phyloP scores from a whole-genome alignment of 2,329 filamentous ascomycete species.

The Neofusicoccum cordaticola region DNA sequence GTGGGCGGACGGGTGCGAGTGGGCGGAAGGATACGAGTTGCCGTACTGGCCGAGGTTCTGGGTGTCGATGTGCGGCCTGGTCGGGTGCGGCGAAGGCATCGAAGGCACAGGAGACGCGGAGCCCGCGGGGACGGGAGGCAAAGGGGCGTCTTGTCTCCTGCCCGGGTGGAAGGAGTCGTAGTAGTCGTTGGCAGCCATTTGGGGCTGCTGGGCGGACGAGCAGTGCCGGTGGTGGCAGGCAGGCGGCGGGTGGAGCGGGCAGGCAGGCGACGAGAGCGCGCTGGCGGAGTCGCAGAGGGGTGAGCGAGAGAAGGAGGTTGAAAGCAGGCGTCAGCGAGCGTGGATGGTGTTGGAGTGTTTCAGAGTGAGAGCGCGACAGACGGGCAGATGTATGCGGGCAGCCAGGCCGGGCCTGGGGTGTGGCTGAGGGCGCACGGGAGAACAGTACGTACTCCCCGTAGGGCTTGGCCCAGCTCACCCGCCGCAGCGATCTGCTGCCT shows the following conservation, averaged over 20 bases:
- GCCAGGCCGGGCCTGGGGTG: neutral
- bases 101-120: constrained; percentile 25
- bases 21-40: constrained; percentile 18
- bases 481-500: neutral
- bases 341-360: constrained; percentile 3
- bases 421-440: neutral
- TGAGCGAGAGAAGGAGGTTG: neutral
- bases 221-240: neutral
- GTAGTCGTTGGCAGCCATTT: constrained; percentile 58
- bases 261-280: neutral
- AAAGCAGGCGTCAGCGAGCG: neutral
- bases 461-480: neutral
- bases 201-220: constrained; percentile 11
- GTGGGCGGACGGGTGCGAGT: constrained; percentile 5
- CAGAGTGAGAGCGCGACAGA: neutral
- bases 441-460: neutral
- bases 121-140: constrained; percentile 31
- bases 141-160: constrained; percentile 42
- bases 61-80: constrained; percentile 33
- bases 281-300: neutral
- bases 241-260: neutral
- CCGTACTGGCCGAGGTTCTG: constrained; percentile 19
- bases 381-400: neutral
- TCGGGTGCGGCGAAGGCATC: constrained; percentile 33
- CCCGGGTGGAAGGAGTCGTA: constrained; percentile 52